Percentiles rank a stretch among this genome's conserved stretches.
phyloP scores from a whole-genome alignment of 176 grass and related monocot species.

The Canna indica region DNA sequence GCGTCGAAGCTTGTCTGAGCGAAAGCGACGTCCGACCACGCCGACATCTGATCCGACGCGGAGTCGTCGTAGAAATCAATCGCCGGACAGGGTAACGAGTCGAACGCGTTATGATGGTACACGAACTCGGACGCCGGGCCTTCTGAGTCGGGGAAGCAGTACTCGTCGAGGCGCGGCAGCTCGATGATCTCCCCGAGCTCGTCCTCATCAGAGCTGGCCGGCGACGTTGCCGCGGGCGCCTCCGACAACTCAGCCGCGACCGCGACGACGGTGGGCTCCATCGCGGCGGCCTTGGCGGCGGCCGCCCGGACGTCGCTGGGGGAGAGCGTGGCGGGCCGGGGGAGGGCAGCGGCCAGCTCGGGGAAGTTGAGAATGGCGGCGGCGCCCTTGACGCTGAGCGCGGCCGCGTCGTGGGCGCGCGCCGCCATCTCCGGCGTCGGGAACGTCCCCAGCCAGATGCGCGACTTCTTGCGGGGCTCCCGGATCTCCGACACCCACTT shows the following conservation, averaged over 20 bases:
- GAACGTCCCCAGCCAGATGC: conserved; percentile 91
- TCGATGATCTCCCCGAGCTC: not conserved
- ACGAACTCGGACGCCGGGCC: not conserved
- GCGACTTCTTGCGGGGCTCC: conserved; percentile 83
- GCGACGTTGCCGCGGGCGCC: too few species aligned
- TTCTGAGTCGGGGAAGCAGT: not conserved
- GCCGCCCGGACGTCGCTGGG: conserved; percentile 60
- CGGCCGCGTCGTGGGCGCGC: conserved; percentile 66
- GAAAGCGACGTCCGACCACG: not conserved
- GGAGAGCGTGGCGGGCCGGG: conserved; percentile 37
- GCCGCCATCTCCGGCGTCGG: conserved; percentile 77
- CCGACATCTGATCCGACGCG: not conserved
- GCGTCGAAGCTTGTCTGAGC: not conserved
- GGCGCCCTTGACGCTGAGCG: conserved; percentile 55
- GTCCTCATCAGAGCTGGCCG: not conserved
- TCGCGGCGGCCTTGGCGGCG: conserved; percentile 50
- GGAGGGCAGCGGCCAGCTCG: conserved; percentile 37
- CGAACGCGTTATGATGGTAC: not conserved
- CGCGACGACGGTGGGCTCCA: conserved; percentile 3
- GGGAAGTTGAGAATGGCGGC: conserved; percentile 66
- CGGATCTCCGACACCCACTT: conserved; percentile 96
- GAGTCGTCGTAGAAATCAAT: not conserved
- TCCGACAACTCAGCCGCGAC: not conserved
- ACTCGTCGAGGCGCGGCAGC: not conserved
- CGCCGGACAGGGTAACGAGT: not conserved